Base-by-base conservation (phyloP, 2,329 filamentous ascomycete species). In the Huntiella omanensis region DNA sequence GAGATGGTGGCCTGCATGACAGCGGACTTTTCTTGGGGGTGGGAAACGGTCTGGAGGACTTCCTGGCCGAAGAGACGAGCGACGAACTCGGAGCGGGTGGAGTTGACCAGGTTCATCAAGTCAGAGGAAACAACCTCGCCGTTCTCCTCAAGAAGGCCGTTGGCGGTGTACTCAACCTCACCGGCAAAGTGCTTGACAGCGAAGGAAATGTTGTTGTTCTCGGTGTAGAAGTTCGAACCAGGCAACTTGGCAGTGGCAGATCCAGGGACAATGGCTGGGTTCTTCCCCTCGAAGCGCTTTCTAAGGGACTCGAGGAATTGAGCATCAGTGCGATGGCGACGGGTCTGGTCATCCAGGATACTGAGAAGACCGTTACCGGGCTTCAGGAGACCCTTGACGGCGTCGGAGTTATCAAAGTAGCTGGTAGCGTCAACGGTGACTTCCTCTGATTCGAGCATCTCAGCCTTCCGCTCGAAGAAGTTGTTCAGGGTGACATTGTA, bases 361-460 rank as follows among this genome's bases (percentile, higher is more conserved):
- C 85, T 87, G 15, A 98, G 69, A 35, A 98, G 68, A 39, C 91
- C 91, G 56, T 96, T 96, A 19, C 87, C 85, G 48, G 84, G 71
- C 65, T 96, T 98, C 47, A 98, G 67, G 32, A 98, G 70, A 10
- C 86, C 88, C 56, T 83, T 85, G 50, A 95, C 86, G 7, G 88
- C 86, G 59, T 96, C 91, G 0, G 83, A 86, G 61, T 96, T 98
- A 62, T 98, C 91, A 55, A 95, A 98, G 62, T 96, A 98, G 64
- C 85, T 94, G 0, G 88, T 95, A 1, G 87, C 80, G 2, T 87
- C 74, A 2, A 98, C 84, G 32, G 71, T 77, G 33, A 98, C 84
- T 59, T 98, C 91, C 60, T 98, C 91, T 1, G 80, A 86, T 58
- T 98, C 91, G 16, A 98, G 70, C 64, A 93, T 75, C 52, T 96